Base-by-base conservation (phyloP, 139 green algal species). In the Coelastrella sp. region DNA sequence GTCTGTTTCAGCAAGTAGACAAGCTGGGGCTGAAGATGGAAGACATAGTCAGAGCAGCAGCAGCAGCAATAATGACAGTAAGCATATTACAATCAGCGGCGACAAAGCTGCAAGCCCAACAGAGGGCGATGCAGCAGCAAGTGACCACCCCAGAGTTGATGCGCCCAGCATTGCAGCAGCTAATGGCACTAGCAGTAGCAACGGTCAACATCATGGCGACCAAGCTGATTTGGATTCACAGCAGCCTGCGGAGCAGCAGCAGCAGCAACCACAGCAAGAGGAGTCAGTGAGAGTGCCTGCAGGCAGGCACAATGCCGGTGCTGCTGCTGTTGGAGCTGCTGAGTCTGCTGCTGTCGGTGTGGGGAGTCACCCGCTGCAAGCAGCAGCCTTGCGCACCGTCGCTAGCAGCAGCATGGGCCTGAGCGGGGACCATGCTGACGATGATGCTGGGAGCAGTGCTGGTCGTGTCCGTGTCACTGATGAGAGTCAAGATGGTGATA, bases 401-500 rank as follows among this genome's bases (percentile, higher is more conserved):
- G 59, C 20, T 27, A 60, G 76, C 76, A 82, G 76, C 76, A 82
- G 76, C 25, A 60, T 14, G 8, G 17, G n/a, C 76, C 8, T n/a
- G n/a, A 82, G 76, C 76, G 59, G 76, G 9, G 68, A 19, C 68
- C 15, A 19, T 76, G 68, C 35, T 76, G 15, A 20, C 24, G 68
- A 17, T 24, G 68, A 14, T 70, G 63, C 4, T 70, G 61, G 12
- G 11, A 15, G 12, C 14, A 15, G 12, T 70, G 63, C 63, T 70
- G 63, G 12, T 70, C 5, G 63, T 70, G 12, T 4, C 9, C 63
- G 63, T 70, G 63, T 14, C 15, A 17, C 79, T 25, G 60, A 60
- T 87, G 65, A 65, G 82, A 63, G 61, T 17, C 63, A 87, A 79
- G 82, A 86, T 59, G 81, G 59, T 59, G 81, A 86, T 56, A 59